Percentiles rank a stretch among this genome's conserved stretches.
These are phyloP conservation scores for Macrophomina phaseolina DNA, from an alignment of 2,329 filamentous ascomycete genomes.

Conservation along the genomic window DNA sequence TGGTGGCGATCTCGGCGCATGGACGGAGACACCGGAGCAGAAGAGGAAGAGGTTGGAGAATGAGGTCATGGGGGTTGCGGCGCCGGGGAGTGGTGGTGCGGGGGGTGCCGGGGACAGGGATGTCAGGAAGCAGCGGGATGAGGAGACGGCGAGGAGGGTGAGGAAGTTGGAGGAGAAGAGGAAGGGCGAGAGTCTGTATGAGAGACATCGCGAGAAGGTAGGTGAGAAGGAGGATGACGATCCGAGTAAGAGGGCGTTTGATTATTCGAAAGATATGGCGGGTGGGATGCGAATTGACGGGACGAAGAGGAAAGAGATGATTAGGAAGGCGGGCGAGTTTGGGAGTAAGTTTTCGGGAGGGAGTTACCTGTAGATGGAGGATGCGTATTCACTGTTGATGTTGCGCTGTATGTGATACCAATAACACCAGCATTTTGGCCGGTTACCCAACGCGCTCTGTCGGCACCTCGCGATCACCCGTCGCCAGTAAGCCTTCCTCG, in stretches of 20 bases:
- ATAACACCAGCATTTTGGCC: not conserved
- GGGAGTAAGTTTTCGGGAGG: slow-evolving; percentile 81
- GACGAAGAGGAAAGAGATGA: slow-evolving; percentile 76
- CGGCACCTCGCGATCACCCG: too few relatives aligned
- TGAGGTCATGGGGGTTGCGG: slow-evolving; percentile 76
- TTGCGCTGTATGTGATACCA: not conserved
- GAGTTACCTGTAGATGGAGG: slow-evolving; percentile 55
- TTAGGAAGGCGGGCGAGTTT: slow-evolving; percentile 81
- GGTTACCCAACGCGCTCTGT: too few relatives aligned
- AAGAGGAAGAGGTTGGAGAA: slow-evolving; percentile 81
- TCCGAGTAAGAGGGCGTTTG: slow-evolving; percentile 86
- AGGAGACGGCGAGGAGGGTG: slow-evolving; percentile 57
- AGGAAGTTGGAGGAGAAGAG: slow-evolving; percentile 60
- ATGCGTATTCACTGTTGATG: not conserved
- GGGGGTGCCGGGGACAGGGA: slow-evolving; percentile 37
- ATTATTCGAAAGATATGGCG: slow-evolving; percentile 92
- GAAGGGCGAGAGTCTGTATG: slow-evolving; percentile 52
- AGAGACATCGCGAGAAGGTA: slow-evolving; percentile 53
- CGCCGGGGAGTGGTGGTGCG: slow-evolving; percentile 39
- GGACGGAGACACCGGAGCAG: slow-evolving; percentile 91
- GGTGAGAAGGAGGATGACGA: slow-evolving; percentile 78
- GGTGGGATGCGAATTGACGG: slow-evolving; percentile 73
- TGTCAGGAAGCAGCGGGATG: slow-evolving; percentile 45
- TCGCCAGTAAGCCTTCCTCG: not conserved
- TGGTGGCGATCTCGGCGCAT: slow-evolving; percentile 65